Percentiles rank a stretch among this genome's conserved stretches.
Evolutionary conservation across 179 eudicot genomes (phyloP).

Genomic region (Actinidia chinensis): DNA sequence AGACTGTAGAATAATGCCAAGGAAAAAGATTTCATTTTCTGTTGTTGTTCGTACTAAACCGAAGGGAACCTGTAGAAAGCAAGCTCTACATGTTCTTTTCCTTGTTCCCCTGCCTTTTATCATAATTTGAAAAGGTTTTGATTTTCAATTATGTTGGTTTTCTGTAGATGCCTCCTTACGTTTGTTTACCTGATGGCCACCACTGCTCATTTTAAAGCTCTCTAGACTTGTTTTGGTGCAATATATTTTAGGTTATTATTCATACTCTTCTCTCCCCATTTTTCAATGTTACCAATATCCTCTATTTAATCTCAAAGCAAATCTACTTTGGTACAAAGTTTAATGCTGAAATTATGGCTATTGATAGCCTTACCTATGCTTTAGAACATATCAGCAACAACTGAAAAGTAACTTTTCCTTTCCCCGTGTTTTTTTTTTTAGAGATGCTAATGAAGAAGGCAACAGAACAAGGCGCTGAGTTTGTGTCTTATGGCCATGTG

Average conservation of each 20-base stretch:
- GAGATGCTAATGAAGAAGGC: conserved; percentile 59
- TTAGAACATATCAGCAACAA: neutral
- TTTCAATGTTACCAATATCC: neutral
- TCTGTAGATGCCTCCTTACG: conserved; percentile 71
- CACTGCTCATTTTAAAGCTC: conserved; percentile 92
- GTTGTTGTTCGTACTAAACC: conserved; percentile 89
- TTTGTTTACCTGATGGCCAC: conserved; percentile 96
- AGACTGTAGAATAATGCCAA: conserved; percentile 90
- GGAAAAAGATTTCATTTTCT: conserved; percentile 73
- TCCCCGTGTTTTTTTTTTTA: neutral
- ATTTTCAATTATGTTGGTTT: conserved; percentile 11
- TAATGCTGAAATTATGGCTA: neutral
- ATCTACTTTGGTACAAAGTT: neutral
- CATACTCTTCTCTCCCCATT: neutral
- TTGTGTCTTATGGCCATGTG: conserved; percentile 54
- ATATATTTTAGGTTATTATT: conserved; percentile 73
- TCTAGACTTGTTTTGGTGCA: conserved; percentile 79
- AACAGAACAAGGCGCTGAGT: conserved; percentile 62
- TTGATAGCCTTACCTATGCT: neutral
- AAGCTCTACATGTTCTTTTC: neutral
- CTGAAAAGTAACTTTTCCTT: neutral
- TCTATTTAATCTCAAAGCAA: neutral
- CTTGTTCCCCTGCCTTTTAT: neutral
- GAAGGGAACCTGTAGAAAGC: conserved; percentile 92
- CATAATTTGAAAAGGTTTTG: neutral